Conservation (phyloP, 1,284 basidiomycete genomes). For the Apiotrichum montevideense region DNA sequence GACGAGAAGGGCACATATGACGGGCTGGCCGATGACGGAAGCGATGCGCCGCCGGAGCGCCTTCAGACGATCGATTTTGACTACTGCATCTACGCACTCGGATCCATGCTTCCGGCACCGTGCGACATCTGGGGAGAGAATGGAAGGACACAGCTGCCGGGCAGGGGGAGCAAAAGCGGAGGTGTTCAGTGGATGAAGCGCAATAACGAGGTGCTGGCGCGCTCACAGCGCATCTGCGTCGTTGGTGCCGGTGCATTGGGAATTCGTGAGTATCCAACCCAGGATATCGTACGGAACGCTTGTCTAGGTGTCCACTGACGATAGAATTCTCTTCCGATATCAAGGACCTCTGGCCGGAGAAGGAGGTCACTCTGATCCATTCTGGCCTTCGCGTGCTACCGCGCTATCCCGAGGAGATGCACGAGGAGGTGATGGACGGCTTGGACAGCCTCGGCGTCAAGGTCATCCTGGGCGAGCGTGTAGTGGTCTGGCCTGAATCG, state of each 20-base stretch:
- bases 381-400: slow-evolving; percentile 48
- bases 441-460: slow-evolving; percentile 45
- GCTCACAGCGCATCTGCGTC: slow-evolving; percentile 43
- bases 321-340: slow-evolving; percentile 50
- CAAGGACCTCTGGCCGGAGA: slow-evolving; percentile 46
- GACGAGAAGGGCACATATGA: slow-evolving; percentile 5
- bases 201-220: slow-evolving; percentile 33
- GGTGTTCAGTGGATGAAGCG: slow-evolving; percentile 26
- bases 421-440: slow-evolving; percentile 39
- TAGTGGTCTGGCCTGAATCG: slow-evolving; percentile 37
- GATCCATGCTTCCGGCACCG: slow-evolving; percentile 42
- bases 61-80: slow-evolving; percentile 43
- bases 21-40: slow-evolving; percentile 9
- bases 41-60: neutral
- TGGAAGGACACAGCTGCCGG: slow-evolving; percentile 16
- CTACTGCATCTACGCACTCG: slow-evolving; percentile 48
- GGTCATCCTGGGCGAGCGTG: slow-evolving; percentile 46
- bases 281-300: too few relatives aligned
- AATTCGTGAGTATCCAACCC: slow-evolving; percentile 40
- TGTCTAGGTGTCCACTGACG: neutral
- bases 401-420: slow-evolving; percentile 46
- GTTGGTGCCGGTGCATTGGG: slow-evolving; percentile 51
- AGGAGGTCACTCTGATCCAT: slow-evolving; percentile 49
- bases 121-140: slow-evolving; percentile 42
- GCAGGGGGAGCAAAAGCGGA: slow-evolving; percentile 34